Conservation (phyloP, 345 rosid species). For the Theobroma cacao region DNA sequence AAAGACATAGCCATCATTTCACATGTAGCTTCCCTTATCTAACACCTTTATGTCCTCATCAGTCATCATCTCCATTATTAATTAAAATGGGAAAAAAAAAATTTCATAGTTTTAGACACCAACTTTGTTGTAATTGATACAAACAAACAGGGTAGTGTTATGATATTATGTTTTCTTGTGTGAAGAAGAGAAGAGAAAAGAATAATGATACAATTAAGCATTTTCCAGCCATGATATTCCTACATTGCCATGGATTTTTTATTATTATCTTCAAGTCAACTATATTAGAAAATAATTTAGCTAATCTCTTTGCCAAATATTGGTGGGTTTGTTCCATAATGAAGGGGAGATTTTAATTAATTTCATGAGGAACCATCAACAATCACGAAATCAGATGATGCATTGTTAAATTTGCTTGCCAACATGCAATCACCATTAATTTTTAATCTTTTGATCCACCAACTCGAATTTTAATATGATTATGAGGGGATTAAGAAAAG, state of each 20-base stretch:
- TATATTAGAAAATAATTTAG: too few relatives aligned
- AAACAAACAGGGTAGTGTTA: conserved; percentile 13
- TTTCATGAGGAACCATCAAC: background rate
- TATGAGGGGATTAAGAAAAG: background rate
- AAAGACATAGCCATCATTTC: conserved; percentile 28
- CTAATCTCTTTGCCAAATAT: background rate
- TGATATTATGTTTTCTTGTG: background rate
- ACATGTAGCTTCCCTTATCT: conserved; percentile 32
- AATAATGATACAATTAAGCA: background rate
- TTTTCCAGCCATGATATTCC: background rate
- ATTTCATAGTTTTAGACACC: conserved; percentile 4
- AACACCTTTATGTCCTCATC: conserved; percentile 54
- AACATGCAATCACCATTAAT: conserved; percentile 1
- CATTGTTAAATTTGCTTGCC: background rate
- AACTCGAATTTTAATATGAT: background rate
- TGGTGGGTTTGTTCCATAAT: background rate
- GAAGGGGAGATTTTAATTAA: background rate
- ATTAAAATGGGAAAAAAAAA: background rate
- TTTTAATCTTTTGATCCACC: background rate
- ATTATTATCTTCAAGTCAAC: background rate
- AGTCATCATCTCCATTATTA: conserved; percentile 26
- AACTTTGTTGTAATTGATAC: conserved; percentile 23
- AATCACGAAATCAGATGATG: background rate
- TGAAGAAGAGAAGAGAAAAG: background rate
- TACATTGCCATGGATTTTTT: background rate